Conservation (phyloP, 805 yeast species). For the Wickerhamiella shivajii region DNA sequence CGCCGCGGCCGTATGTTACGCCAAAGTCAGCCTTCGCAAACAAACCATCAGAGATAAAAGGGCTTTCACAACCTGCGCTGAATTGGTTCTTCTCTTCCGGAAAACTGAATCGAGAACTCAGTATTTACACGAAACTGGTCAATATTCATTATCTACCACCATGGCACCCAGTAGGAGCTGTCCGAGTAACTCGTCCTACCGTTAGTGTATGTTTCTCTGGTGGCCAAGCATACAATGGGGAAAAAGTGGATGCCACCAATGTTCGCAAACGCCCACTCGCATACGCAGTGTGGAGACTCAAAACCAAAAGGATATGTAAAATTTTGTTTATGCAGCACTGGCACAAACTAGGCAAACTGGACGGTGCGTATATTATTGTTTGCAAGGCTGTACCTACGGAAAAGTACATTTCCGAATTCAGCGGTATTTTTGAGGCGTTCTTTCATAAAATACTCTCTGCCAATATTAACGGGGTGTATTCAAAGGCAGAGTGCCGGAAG, state of each 20-base stretch:
- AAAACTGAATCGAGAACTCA: too few species aligned
- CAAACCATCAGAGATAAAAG: too few species aligned
- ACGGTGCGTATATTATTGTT: conserved; percentile 16
- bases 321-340: conserved; percentile 10
- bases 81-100: too few species aligned
- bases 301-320: conserved; percentile 11
- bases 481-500: too few species aligned
- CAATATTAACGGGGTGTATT: too few species aligned
- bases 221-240: conserved; percentile 14
- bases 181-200: conserved; percentile 17
- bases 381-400: neutral
- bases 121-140: too few species aligned
- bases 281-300: conserved; percentile 16
- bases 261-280: conserved; percentile 4
- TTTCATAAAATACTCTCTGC: too few species aligned
- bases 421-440: too few species aligned
- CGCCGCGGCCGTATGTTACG: too few species aligned
- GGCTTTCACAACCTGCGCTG: too few species aligned
- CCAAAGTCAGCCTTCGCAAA: too few species aligned
- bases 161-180: conserved; percentile 17
- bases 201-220: conserved; percentile 8
- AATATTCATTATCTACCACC: conserved; percentile 18
- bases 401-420: too few species aligned
- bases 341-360: conserved; percentile 5
- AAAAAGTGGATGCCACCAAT: neutral